These are phyloP conservation scores for Spergularia bocconei DNA, from an alignment of 148 eudicot species.

Conservation along the genomic window DNA sequence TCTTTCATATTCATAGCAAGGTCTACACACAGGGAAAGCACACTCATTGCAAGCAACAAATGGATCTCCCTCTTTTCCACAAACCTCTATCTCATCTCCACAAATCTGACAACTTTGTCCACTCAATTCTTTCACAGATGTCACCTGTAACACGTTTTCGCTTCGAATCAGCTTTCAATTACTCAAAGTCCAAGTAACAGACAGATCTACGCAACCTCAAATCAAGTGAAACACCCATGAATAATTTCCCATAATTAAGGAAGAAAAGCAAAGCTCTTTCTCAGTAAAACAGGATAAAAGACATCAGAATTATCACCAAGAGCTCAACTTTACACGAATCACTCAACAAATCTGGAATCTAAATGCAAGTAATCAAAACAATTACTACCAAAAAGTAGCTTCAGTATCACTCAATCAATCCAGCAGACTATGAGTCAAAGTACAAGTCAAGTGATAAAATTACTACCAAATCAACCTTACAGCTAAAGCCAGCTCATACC, in stretches of 20 bases:
- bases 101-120: constrained; percentile 82
- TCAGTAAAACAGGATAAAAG: not conserved
- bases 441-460: constrained; percentile 15
- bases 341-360: constrained; percentile 19
- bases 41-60: constrained; percentile 94
- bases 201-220: constrained; percentile 32
- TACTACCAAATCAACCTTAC: constrained; percentile 2
- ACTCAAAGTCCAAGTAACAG: not conserved
- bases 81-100: constrained; percentile 71
- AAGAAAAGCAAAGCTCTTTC: not conserved
- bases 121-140: constrained; percentile 54
- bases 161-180: not conserved
- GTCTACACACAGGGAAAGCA: constrained; percentile 84
- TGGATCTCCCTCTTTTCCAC: constrained; percentile 54
- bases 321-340: constrained; percentile 11
- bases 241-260: not conserved
- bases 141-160: constrained; percentile 37
- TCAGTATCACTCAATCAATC: constrained; percentile 3
- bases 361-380: constrained; percentile 14
- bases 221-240: constrained; percentile 18
- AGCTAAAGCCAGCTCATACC: constrained; percentile 14
- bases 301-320: not conserved
- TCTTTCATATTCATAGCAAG: constrained; percentile 88
- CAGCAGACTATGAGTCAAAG: constrained; percentile 24
- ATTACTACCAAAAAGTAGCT: constrained; percentile 5